A percentile compares a stretch with the other conserved stretches of the same genome.
These are phyloP conservation scores for Trichoderma erinaceum DNA, from an alignment of 495 filamentous ascomycete species.

Conservation along the genomic window DNA sequence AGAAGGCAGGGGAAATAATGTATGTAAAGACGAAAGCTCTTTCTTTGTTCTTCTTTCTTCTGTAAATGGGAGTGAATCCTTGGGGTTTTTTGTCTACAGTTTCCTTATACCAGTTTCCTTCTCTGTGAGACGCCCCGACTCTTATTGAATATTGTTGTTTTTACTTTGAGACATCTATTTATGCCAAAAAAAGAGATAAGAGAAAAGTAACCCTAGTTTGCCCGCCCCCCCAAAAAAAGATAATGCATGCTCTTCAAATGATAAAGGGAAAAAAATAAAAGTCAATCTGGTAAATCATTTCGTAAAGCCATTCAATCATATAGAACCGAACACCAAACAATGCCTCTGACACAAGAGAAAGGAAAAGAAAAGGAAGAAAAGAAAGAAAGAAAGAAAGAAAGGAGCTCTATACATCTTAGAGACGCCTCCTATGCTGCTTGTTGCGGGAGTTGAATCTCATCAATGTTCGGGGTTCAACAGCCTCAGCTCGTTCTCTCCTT, in stretches of 20 bases:
- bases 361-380: not conserved
- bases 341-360: not conserved
- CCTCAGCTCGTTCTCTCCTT: not conserved
- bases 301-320: conserved; percentile 7
- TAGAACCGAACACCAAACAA: not conserved
- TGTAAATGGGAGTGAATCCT: conserved; percentile 3
- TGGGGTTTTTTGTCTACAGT: not conserved
- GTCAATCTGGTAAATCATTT: conserved; percentile 11
- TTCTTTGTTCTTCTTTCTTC: not conserved
- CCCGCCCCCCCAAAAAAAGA: not conserved
- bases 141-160: not conserved
- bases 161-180: not conserved
- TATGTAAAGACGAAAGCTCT: not conserved
- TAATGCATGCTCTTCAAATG: not conserved
- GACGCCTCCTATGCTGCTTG: not conserved
- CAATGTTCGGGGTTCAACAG: too few relatives aligned
- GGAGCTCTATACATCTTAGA: not conserved
- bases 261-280: not conserved
- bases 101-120: not conserved
- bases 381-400: not conserved
- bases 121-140: not conserved
- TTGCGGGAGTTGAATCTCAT: not conserved
- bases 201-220: not conserved
- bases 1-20: not conserved
- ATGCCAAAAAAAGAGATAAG: not conserved